phyloP scores from a whole-genome alignment of 2,329 filamentous ascomycete genomes.

The Mycocentrospora acerina region DNA sequence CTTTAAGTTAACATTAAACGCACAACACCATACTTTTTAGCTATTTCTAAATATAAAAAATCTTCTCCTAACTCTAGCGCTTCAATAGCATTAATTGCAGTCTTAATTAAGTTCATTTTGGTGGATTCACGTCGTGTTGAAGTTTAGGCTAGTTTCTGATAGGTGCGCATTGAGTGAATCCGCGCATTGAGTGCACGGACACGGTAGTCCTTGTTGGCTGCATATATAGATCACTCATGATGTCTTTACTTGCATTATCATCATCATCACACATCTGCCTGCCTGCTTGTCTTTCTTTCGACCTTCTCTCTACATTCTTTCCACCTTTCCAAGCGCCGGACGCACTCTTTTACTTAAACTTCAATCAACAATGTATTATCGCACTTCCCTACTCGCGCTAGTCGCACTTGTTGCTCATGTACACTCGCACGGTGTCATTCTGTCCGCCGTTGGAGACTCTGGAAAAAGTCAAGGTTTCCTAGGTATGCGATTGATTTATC shows the following conservation, averaged over 20 bases:
- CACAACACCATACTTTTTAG: too few relatives aligned
- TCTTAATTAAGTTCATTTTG: too few relatives aligned
- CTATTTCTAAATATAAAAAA: too few relatives aligned
- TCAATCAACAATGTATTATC: constrained; percentile 27
- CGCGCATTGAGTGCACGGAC: too few relatives aligned
- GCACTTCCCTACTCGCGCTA: constrained; percentile 29
- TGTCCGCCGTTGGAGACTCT: constrained; percentile 29
- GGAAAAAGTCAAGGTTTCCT: constrained; percentile 37
- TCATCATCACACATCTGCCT: constrained; percentile 6
- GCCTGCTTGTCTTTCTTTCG: constrained; percentile 15
- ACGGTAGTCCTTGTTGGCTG: neutral
- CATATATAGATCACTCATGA: constrained; percentile 17
- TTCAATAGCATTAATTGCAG: too few relatives aligned
- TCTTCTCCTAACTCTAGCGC: too few relatives aligned
- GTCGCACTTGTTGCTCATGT: constrained; percentile 31
- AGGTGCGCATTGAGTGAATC: too few relatives aligned
- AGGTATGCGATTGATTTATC: constrained; percentile 8
- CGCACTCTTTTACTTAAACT: constrained; percentile 16
- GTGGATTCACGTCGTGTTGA: too few relatives aligned
- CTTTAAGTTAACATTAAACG: too few relatives aligned
- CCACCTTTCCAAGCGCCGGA: constrained; percentile 30
- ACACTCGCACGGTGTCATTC: constrained; percentile 35
- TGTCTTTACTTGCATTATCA: constrained; percentile 1
- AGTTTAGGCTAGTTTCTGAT: too few relatives aligned
- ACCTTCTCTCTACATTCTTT: constrained; percentile 20